Evolutionary conservation across 805 yeast species (phyloP), one percentile per base, ranked within the genome.

Genomic region (Groenewaldozyma tartarivorans): DNA sequence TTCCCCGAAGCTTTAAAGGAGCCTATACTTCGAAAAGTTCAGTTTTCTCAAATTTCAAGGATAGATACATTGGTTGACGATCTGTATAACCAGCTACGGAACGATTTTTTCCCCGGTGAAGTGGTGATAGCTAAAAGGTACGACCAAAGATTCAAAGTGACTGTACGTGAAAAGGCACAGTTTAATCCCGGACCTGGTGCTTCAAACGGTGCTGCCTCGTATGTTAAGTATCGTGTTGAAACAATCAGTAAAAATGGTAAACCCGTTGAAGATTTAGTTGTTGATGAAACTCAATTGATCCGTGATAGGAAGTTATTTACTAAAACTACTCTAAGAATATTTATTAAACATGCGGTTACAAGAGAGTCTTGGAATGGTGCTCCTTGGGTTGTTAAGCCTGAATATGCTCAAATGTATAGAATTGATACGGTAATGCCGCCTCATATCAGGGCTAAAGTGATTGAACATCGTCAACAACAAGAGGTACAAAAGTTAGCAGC

Each of bases 1-100:
- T 92, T 92, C 58, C 98, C 98, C 4, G 94, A 90, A 50, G 81
- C 94, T 33, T 70, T 88, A 41, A 79, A 87, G 53, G 96, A 85
- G 54, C 98, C 96, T 7, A 82, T 92, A n/a, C 72, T 94, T 19
- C 66, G 95, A 49, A 77, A 72, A 49, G 70, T 90, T 11, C 95
- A 88, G 56, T 87, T 86, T 57, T 81, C 86, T 49, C 71, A 81
- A 9, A 77, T 77, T 11, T 77, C 94, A 27, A 71, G 97, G 50
- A 71, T 92, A 38, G 97, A 90, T 58, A 76, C 75, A 46, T 68
- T 92, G 29, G 95, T 88, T 3, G 98, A 92, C 61, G 81, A 79
- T 45, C 87, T 90, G 16, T 90, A 87, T 56, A 63, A 71, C 46
- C 69, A 69, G 39, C 84, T 90, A 65, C 82, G 81, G 48, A 74